These are phyloP conservation scores for Heritiera littoralis DNA, from an alignment of 345 rosid species.

Conservation along the genomic window DNA sequence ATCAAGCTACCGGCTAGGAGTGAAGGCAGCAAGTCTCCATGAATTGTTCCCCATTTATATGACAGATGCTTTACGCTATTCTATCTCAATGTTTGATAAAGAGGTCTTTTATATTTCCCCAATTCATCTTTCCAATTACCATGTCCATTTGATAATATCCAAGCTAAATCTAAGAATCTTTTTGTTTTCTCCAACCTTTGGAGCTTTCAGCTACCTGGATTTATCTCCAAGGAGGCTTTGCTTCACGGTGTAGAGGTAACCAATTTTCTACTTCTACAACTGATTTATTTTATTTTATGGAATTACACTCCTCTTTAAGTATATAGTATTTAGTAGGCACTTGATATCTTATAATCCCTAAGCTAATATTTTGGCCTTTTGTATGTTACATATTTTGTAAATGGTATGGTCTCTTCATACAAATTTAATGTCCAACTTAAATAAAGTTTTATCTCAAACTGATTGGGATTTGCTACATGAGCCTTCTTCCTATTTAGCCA, in stretches of 20 bases:
- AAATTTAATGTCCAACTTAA: background rate
- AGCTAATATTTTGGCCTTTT: background rate
- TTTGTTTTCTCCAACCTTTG: conserved; percentile 18
- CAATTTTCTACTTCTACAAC: background rate
- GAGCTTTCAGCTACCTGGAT: conserved; percentile 80
- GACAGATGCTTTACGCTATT: conserved; percentile 67
- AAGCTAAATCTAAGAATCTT: conserved; percentile 12
- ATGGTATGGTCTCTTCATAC: background rate
- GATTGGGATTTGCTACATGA: background rate
- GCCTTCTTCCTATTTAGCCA: background rate
- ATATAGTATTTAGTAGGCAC: background rate
- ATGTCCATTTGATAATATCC: background rate
- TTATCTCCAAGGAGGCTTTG: conserved; percentile 79
- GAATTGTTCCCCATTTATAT: conserved; percentile 70
- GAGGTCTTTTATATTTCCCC: conserved; percentile 50
- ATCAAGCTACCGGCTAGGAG: conserved; percentile 92
- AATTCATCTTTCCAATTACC: background rate
- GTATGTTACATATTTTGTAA: background rate
- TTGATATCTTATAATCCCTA: background rate
- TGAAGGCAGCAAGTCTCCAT: conserved; percentile 79
- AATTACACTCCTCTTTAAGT: background rate
- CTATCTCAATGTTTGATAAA: conserved; percentile 70
- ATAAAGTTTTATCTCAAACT: background rate
- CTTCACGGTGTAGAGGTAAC: conserved; percentile 97
- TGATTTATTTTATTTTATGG: background rate